These are phyloP conservation scores for Bryoerythrophyllum caledonicum DNA, from an alignment of 225 moss, liverwort and hornwort genomes.

Conservation along the genomic window DNA sequence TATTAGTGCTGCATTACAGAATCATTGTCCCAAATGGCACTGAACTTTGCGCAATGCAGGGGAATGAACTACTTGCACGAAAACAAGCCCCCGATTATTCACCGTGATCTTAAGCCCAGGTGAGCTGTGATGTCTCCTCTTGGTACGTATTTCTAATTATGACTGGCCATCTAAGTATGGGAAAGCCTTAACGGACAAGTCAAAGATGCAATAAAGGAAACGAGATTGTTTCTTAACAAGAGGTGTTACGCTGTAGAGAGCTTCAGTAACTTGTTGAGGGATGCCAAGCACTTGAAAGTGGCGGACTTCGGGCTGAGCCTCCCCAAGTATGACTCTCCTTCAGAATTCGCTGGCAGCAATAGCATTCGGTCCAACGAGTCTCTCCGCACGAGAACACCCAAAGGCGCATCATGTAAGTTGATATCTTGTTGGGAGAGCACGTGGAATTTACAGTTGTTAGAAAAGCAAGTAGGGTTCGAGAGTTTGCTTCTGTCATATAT, in stretches of 20 bases:
- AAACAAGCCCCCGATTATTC: slow-evolving; percentile 74
- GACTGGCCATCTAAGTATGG: neutral
- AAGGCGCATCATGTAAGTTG: slow-evolving; percentile 66
- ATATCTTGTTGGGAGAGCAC: slow-evolving; percentile 66
- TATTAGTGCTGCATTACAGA: too few species aligned
- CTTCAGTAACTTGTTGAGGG: slow-evolving; percentile 79
- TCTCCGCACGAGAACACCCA: slow-evolving; percentile 31
- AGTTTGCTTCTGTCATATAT: too few species aligned
- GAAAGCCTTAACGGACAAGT: neutral
- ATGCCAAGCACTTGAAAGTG: slow-evolving; percentile 77
- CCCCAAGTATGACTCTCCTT: slow-evolving; percentile 46
- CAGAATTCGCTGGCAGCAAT: slow-evolving; percentile 36
- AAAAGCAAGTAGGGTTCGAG: too few species aligned
- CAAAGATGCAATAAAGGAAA: neutral
- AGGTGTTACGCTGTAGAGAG: slow-evolving; percentile 50
- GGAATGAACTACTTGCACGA: slow-evolving; percentile 93
- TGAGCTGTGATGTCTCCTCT: slow-evolving; percentile 25
- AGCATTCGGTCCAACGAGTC: slow-evolving; percentile 45
- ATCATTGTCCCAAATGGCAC: too few species aligned
- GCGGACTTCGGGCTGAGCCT: slow-evolving; percentile 81
- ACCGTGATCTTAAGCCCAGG: slow-evolving; percentile 56
- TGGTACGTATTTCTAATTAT: too few species aligned
- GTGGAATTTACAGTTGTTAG: slow-evolving; percentile 38
- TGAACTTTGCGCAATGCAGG: slow-evolving; percentile 32
- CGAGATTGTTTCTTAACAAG: slow-evolving; percentile 39